Conservation (phyloP, 805 yeast species). For the Wickerhamiella spandovensis region DNA sequence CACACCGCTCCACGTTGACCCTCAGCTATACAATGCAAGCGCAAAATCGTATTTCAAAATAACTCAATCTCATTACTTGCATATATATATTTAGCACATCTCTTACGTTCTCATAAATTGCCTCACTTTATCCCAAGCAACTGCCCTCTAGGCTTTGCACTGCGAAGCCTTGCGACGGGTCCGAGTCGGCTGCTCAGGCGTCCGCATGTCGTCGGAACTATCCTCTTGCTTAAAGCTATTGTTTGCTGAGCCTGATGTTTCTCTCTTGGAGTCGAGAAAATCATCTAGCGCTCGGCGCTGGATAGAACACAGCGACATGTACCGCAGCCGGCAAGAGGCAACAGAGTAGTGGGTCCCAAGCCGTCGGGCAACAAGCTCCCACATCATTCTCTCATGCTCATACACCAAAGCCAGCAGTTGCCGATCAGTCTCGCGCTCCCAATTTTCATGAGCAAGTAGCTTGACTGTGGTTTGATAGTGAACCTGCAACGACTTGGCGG, state of each 20-base stretch:
- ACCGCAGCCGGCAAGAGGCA: background rate
- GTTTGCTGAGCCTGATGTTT: no score
- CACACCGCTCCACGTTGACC: no score
- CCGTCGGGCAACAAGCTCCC: constrained; percentile 6
- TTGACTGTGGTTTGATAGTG: constrained; percentile 21
- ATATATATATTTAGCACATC: no score
- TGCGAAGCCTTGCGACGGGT: background rate
- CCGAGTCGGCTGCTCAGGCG: background rate
- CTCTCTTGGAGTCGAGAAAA: background rate
- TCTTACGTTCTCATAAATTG: no score
- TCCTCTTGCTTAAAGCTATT: background rate
- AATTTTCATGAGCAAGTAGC: constrained; percentile 1
- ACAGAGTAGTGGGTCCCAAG: background rate
- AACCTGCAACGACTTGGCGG: constrained; percentile 75
- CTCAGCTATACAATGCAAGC: no score
- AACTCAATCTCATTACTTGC: no score
- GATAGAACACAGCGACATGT: background rate
- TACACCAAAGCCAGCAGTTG: constrained; percentile 3
- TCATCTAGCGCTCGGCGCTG: background rate
- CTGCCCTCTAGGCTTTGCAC: background rate
- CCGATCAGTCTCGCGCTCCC: constrained; percentile 4
- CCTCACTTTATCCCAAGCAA: no score
- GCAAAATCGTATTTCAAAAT: no score
- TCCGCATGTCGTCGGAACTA: background rate
- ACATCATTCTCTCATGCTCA: constrained; percentile 9